Base-by-base conservation (phyloP, 2,329 filamentous ascomycete species). In the Cytospora chrysosperma region DNA sequence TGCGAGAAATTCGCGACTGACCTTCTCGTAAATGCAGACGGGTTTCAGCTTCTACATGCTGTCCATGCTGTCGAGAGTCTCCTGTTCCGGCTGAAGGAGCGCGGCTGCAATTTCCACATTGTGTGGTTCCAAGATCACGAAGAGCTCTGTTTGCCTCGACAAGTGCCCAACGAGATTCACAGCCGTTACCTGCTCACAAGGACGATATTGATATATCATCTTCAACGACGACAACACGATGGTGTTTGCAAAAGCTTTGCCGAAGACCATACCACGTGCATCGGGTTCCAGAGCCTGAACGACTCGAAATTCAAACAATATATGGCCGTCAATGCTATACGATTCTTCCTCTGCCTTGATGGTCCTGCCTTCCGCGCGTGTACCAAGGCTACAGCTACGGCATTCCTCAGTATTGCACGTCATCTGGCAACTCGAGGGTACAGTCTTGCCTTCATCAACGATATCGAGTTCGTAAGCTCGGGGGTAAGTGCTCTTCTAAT, bases 11-110 rank as follows among this genome's bases (percentile, higher is more conserved):
- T n/a, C n/a, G 19, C 4, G 7, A 21, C 34, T 30, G 5, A 54
- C 66, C 47, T 49, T 13, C 21, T 26, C 24, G 3, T 17, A 40
- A 21, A 10, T 37, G 32, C 66, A 82, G 80, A 78, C 56, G 89
- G 89, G 0, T 88, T 90, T 63, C 89, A 93, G 73, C 72, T 93
- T 8, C 78, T 93, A 0, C 90, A 92, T 72, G 88, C 88, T 0
- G 81, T 87, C 4, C 89, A 89, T 71, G 82, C 85, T 1, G 84
- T 92, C 0, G 90, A 93, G 72, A 78, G 76, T 9, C 88, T 92
- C 67, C 78, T 93, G 1, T 74, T 78, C 50, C 81, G 85, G 61
- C 79, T 93, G 19, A 76, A 80, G 50, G 80, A 82, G 61, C 80
- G 88, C 56, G 86, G 87, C 59, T 92, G 89, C 73, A 85, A 87